Conservation (phyloP, 2,329 filamentous ascomycete genomes). For the Stagonosporopsis chrysanthemi region DNA sequence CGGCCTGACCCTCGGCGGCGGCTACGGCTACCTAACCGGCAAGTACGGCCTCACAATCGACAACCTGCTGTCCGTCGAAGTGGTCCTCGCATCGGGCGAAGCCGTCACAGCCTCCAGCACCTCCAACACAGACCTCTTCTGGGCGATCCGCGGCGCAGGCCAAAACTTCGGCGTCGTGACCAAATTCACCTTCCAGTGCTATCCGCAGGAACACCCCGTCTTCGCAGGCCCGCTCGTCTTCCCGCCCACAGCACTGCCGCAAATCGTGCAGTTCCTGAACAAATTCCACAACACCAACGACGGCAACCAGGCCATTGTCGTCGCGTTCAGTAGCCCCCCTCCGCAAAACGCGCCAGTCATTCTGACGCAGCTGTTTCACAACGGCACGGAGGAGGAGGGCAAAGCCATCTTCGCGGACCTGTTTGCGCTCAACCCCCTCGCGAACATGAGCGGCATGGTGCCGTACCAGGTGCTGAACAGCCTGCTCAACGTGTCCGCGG, state of each 20-base stretch:
- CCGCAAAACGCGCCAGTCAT: conserved; percentile 40
- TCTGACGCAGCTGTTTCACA: conserved; percentile 45
- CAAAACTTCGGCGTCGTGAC: conserved; percentile 48
- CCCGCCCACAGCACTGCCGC: conserved; percentile 34
- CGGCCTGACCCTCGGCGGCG: conserved; percentile 63
- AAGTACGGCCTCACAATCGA: conserved; percentile 62
- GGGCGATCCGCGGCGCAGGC: conserved; percentile 50
- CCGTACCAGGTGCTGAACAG: conserved; percentile 47
- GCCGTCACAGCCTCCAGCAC: conserved; percentile 42
- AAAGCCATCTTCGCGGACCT: conserved; percentile 25
- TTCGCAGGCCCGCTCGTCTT: conserved; percentile 51
- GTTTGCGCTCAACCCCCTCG: conserved; percentile 10
- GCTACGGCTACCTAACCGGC: conserved; percentile 65
- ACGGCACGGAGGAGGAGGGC: conserved; percentile 43
- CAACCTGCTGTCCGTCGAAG: conserved; percentile 48
- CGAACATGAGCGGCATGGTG: conserved; percentile 20
- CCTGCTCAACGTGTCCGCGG: conserved; percentile 37
- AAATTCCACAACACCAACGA: conserved; percentile 39
- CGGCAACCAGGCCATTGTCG: conserved; percentile 39
- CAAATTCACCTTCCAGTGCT: conserved; percentile 53
- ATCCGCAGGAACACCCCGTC: conserved; percentile 40
- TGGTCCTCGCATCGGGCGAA: conserved; percentile 48
- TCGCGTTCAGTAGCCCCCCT: conserved; percentile 40
- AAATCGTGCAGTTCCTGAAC: conserved; percentile 40
- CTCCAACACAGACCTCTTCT: conserved; percentile 46